Base-by-base conservation (phyloP, 23 red algal genomes). In the Chondrus crispus region DNA sequence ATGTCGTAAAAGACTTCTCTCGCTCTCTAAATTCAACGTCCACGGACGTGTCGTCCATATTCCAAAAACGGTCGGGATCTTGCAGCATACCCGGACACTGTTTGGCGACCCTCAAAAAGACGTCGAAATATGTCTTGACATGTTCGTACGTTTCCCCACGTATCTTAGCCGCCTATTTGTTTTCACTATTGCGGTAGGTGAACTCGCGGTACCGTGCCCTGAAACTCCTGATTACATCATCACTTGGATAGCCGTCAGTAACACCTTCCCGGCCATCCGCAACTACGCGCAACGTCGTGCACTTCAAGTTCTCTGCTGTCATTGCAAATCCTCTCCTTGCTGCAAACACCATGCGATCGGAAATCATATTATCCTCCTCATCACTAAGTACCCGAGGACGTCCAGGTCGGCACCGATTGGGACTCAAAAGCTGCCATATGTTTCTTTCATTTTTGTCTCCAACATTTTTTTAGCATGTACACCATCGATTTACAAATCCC, bases 291-390 rank as follows among this genome's bases (percentile, higher is more conserved):
- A 12, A 4, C 80, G 66, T 85, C 2, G 66, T n/a, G 9, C 46
- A 30, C 18, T 58, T 66, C 2, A 85, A 18, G 29, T 44, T 68
- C 33, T 85, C 80, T 44, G 46, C 48, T 2, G 46, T 39, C 1
- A 85, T 51, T 29, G 53, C 54, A 85, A 85, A 84, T 43, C 79
- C 50, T 20, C 3, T 48, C 63, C 63, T 28, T 4, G 52, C 79
- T 2, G 37, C 32, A 46, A 8, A 3, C 36, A 33, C 3, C 7
- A 85, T 40, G 3, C 60, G 32, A 4, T 41, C 3, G 8, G 46
- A 4, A 45, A 85, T 68, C 13, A 72, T 12, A 5, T 54, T 29
- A 2, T 68, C 39, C 51, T 85, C 80, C 66, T 43, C 80, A 43
- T 68, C 80, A n/a, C n/a, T n/a, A n/a, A n/a, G n/a, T n/a, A n/a